Evolutionary conservation across 768 basidiomycete species (phyloP).

Genomic region (Psilocybe cubensis): DNA sequence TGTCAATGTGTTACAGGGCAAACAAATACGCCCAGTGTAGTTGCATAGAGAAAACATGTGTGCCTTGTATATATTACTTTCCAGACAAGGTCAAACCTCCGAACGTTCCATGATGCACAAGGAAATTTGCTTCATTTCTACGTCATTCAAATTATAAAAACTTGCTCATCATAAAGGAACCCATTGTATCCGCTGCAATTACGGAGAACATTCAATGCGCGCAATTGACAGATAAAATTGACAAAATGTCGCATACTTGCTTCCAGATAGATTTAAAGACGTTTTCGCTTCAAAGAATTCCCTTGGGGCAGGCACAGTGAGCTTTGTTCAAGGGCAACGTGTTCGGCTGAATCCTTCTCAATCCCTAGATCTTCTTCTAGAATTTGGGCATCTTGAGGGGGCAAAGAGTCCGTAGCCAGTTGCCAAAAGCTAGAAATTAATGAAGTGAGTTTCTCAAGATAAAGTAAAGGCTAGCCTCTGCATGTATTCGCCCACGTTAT

Average conservation of each 20-base stretch:
- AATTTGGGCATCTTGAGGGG: constrained; percentile 63
- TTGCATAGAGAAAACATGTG: neutral
- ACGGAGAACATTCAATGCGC: neutral
- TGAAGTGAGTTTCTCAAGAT: neutral
- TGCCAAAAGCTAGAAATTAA: constrained; percentile 69
- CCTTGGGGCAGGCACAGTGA: constrained; percentile 51
- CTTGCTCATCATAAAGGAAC: too few relatives aligned
- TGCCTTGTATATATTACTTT: too few relatives aligned
- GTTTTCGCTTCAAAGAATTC: constrained; percentile 56
- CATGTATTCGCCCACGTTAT: constrained; percentile 45
- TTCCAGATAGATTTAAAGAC: constrained; percentile 20
- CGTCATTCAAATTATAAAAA: too few relatives aligned
- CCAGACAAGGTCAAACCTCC: too few relatives aligned
- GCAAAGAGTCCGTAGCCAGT: constrained; percentile 65
- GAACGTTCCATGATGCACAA: too few relatives aligned
- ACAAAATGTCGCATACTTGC: neutral
- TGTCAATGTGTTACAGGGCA: neutral
- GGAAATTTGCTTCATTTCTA: too few relatives aligned
- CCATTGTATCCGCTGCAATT: too few relatives aligned
- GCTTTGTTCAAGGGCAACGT: constrained; percentile 63
- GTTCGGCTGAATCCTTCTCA: constrained; percentile 77
- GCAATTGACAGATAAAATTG: too few relatives aligned
- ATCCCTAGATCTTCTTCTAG: constrained; percentile 85
- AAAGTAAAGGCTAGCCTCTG: neutral
- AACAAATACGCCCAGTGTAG: neutral